Conservation (phyloP, 805 yeast species). For the Pichia heedii region DNA sequence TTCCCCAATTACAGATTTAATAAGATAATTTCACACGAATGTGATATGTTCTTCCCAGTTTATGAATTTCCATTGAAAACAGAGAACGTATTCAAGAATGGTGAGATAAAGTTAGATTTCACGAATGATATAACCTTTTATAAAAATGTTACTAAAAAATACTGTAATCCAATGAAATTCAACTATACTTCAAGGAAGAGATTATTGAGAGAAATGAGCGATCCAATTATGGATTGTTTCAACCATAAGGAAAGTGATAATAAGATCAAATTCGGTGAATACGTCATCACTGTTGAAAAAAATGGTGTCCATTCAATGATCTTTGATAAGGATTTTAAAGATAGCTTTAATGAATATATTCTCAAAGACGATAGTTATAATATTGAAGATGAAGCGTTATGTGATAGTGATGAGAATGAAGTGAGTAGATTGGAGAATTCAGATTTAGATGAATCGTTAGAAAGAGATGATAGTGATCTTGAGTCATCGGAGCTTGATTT, state of each 20-base stretch:
- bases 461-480: neutral
- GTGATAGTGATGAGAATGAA: conserved; percentile 3
- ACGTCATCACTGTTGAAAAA: conserved; percentile 3
- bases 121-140: conserved; percentile 6
- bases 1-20: conserved; percentile 12
- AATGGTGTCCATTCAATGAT: conserved; percentile 3
- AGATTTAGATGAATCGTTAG: conserved; percentile 1
- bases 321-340: neutral
- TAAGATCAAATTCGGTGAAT: conserved; percentile 11
- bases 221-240: conserved; percentile 6
- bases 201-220: neutral
- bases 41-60: conserved; percentile 12
- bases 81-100: neutral
- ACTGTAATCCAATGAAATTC: conserved; percentile 9
- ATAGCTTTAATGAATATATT: neutral
- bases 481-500: too few relatives aligned
- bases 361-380: neutral
- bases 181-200: neutral
- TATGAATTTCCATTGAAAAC: neutral
- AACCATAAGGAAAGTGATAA: conserved; percentile 4
- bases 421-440: conserved; percentile 18
- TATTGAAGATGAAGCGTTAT: conserved; percentile 2
- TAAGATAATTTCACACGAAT: conserved; percentile 1
- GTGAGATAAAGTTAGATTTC: conserved; percentile 9
- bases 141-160: conserved; percentile 12